Percentiles rank a stretch among this genome's conserved stretches.
These are phyloP conservation scores for Rosa multiflora DNA, from an alignment of 306 rosid genomes.

Conservation along the genomic window DNA sequence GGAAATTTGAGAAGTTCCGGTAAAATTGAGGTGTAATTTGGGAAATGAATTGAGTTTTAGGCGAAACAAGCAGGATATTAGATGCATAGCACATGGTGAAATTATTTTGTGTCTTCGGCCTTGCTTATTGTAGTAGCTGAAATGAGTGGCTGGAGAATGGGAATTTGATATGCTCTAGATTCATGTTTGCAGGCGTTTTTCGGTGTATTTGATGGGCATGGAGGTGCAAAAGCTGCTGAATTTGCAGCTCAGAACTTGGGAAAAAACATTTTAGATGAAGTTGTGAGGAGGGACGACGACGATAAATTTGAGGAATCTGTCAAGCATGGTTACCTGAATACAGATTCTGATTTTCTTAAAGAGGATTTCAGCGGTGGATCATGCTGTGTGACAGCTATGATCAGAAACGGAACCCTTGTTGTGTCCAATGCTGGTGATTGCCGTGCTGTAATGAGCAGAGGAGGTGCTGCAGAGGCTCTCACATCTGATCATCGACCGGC, in stretches of 20 bases:
- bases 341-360: constrained; percentile 75
- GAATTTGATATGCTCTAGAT: constrained; percentile 23
- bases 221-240: constrained; percentile 87
- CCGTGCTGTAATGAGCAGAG: constrained; percentile 88
- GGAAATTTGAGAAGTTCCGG: constrained; percentile 9
- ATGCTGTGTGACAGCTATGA: constrained; percentile 83
- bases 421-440: constrained; percentile 94
- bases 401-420: constrained; percentile 63
- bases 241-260: constrained; percentile 73
- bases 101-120: neutral
- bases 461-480: constrained; percentile 73
- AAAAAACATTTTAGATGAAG: constrained; percentile 65
- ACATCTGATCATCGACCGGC: constrained; percentile 93
- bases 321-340: constrained; percentile 76
- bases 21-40: neutral
- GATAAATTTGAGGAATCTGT: constrained; percentile 61
- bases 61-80: neutral
- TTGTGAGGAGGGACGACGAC: constrained; percentile 41
- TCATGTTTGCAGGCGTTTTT: constrained; percentile 72
- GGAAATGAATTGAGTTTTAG: neutral
- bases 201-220: constrained; percentile 93
- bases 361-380: constrained; percentile 74
- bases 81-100: neutral
- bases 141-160: constrained; percentile 2
- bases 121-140: neutral